Evolutionary conservation across 441 rosid species (phyloP), one percentile per base, ranked within the genome.

Genomic region (Populus hybrid): DNA sequence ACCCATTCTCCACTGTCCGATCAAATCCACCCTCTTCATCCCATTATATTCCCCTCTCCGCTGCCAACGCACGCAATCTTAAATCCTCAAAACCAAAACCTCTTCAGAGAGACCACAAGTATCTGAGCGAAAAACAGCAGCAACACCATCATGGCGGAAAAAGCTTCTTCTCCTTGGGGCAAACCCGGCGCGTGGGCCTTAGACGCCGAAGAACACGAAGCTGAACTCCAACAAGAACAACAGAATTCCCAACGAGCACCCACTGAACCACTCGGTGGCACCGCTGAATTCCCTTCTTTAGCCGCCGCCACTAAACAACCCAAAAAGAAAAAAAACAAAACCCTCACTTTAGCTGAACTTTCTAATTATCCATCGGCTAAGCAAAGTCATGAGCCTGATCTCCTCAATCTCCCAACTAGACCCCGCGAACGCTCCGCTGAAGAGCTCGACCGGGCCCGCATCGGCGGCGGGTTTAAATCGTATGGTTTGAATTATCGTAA

Each of bases 141-240:
- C 33, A 59, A 38, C 61, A 67, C 40, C 81, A 79, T 0, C 56
- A 95, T 95, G 99, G 94, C 98, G 87, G 93, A 94, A 50, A 88
- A 89, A 0, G 90, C 84, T 42, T 88, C 97, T 61, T 90, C 98
- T 85, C 91, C 90, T 4, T 95, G 99, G 99, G 82, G 85, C 29
- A 94, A 94, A 82, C 93, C 99, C 21, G 96, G 98, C 40, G 89
- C 98, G 3, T 95, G 99, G 99, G 98, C 99, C 35, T 87, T 89
- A 2, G 98, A 93, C 73, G 92, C 97, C 31, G 96, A 95, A 67
- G 93, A 92, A 69, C 83, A 90, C 73, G 98, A 92, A 68, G 91
- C 84, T 0, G 97, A 93, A 42, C 97, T 94, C 82, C 84, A 74
- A 64, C 81, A 84, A 69, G 79, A 86, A 64, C 79, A 79, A 21